phyloP scores from a whole-genome alignment of 805 yeast species.

The Nakazawaea populi region DNA sequence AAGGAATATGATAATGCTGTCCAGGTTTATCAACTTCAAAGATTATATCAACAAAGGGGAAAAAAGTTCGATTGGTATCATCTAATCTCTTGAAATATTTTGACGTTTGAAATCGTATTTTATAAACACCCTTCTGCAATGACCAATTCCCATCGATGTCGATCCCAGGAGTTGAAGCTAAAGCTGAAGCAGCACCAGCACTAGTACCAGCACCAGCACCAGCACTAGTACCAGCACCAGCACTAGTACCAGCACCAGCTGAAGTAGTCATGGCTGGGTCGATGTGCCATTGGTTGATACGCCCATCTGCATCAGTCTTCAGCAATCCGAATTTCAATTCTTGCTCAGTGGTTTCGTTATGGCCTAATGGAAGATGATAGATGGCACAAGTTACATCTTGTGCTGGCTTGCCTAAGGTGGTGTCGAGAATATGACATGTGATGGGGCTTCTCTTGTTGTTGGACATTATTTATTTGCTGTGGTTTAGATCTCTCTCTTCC shows the following conservation, averaged over 20 bases:
- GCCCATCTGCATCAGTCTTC: conserved; percentile 74
- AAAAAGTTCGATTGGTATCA: conserved; percentile 46
- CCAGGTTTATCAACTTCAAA: conserved; percentile 69
- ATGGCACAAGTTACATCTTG: conserved; percentile 63
- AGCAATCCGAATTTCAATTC: conserved; percentile 51
- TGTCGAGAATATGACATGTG: conserved; percentile 87
- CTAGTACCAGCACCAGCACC: too few species aligned
- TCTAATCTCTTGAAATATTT: conserved; percentile 41
- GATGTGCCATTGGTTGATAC: conserved; percentile 63
- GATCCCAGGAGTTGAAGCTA: conserved; percentile 16
- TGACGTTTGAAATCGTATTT: conserved; percentile 71
- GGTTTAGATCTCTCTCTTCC: too few species aligned
- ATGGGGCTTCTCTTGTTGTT: conserved; percentile 36
- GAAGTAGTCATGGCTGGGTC: conserved; percentile 24
- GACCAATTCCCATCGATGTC: conserved; percentile 30
- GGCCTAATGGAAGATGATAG: conserved; percentile 27
- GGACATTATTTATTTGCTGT: too few species aligned
- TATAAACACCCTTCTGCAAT: conserved; percentile 60
- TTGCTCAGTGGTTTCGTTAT: conserved; percentile 16
- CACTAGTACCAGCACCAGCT: too few species aligned
- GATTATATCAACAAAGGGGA: conserved; percentile 80
- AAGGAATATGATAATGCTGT: conserved; percentile 84
- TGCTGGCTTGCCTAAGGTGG: conserved; percentile 82
- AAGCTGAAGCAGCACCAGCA: too few species aligned
- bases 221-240: too few species aligned